phyloP scores from a whole-genome alignment of 768 basidiomycete genomes.

The Termitomyces sp. region DNA sequence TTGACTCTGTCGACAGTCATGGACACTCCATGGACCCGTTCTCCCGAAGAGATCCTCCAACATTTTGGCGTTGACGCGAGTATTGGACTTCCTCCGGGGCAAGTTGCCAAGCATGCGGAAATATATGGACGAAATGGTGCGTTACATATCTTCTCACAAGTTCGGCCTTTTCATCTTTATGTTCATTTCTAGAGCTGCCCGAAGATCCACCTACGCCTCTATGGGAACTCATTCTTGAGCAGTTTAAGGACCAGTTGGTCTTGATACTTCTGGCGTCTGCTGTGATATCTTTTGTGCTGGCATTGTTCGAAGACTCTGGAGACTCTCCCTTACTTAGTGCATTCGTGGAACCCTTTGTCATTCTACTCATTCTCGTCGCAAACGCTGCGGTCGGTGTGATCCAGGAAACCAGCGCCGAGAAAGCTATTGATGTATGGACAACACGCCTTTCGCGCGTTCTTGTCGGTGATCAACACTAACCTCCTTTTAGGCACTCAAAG shows the following conservation, averaged over 20 bases:
- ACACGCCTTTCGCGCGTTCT: constrained; percentile 5
- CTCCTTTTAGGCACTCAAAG: constrained; percentile 73
- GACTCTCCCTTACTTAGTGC: constrained; percentile 68
- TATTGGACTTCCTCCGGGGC: constrained; percentile 58
- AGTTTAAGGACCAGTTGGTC: constrained; percentile 98
- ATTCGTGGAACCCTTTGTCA: constrained; percentile 94
- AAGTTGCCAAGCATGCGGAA: constrained; percentile 68
- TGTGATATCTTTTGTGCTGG: constrained; percentile 87
- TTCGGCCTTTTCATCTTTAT: neutral
- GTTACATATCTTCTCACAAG: constrained; percentile 11
- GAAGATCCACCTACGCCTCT: constrained; percentile 88
- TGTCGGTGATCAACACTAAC: constrained; percentile 2
- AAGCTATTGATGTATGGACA: constrained; percentile 87
- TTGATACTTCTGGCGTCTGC: constrained; percentile 94
- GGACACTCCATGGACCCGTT: constrained; percentile 76
- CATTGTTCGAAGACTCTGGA: constrained; percentile 75
- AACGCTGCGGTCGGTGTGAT: constrained; percentile 98
- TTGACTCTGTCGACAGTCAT: constrained; percentile 28
- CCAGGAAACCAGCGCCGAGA: constrained; percentile 94
- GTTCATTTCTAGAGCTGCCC: constrained; percentile 63
- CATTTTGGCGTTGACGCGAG: constrained; percentile 63
- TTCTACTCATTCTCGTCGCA: constrained; percentile 90
- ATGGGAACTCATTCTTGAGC: constrained; percentile 94
- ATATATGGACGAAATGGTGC: constrained; percentile 85
- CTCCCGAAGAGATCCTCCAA: constrained; percentile 62